Percentiles rank a stretch among this genome's conserved stretches.
Evolutionary conservation across 371 early-diverging fungal genomes (phyloP).

Genomic region (Apophysomyces ossiformis): DNA sequence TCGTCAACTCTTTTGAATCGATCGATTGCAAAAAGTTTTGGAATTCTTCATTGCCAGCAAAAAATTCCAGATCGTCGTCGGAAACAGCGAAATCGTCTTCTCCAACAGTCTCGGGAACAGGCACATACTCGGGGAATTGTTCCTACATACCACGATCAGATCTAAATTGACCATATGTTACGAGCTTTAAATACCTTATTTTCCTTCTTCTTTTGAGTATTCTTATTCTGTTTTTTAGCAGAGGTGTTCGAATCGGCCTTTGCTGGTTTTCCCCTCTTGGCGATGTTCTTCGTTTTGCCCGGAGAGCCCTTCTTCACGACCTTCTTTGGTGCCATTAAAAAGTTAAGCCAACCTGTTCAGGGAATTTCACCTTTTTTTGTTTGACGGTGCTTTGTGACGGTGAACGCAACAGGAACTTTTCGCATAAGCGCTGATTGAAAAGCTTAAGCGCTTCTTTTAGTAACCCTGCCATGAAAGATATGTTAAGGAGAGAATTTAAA

Average conservation of each 20-base stretch:
- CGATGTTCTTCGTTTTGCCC: neutral
- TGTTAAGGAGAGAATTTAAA: too few relatives aligned
- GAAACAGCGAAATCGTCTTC: conserved; percentile 59
- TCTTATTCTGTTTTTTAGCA: neutral
- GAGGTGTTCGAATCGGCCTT: neutral
- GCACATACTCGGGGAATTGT: conserved; percentile 25
- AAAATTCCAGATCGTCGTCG: conserved; percentile 70
- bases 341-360: too few relatives aligned
- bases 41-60: conserved; percentile 32
- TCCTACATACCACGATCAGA: neutral
- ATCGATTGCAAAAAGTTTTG: conserved; percentile 30
- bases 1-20: conserved; percentile 42
- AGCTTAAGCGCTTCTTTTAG: too few relatives aligned
- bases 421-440: too few relatives aligned
- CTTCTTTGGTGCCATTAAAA: neutral
- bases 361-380: neutral
- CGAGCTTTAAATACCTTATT: neutral
- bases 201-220: neutral
- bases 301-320: neutral
- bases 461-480: too few relatives aligned
- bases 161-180: neutral
- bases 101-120: conserved; percentile 29
- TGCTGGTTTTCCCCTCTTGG: neutral
- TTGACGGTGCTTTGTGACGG: neutral
- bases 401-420: neutral